phyloP scores from a whole-genome alignment of 2,329 filamentous ascomycete genomes.

The Elsinoe australis region DNA sequence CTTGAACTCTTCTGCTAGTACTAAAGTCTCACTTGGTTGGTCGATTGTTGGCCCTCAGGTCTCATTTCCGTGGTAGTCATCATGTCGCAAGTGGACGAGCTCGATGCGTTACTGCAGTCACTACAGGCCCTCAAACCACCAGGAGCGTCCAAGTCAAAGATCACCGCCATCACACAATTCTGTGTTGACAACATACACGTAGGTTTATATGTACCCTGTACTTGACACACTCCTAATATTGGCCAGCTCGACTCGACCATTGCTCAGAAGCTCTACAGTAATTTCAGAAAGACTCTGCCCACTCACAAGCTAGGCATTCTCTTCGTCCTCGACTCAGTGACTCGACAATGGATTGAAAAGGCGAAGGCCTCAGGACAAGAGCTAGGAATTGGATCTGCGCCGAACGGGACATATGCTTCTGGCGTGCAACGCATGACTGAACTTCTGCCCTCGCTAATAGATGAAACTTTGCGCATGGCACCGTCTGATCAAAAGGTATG shows the following conservation, averaged over 20 bases:
- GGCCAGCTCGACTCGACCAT: conserved; percentile 86
- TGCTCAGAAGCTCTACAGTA: conserved; percentile 92
- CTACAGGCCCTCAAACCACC: conserved; percentile 88
- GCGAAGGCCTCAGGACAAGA: conserved; percentile 75
- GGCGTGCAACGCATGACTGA: conserved; percentile 96
- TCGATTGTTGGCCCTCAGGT: background rate
- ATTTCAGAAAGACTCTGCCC: conserved; percentile 88
- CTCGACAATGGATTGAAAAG: conserved; percentile 95
- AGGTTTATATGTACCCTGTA: conserved; percentile 31
- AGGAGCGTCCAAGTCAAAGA: conserved; percentile 88
- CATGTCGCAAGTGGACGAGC: conserved; percentile 60
- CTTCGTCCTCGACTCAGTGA: conserved; percentile 99
- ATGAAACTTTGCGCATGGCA: conserved; percentile 81
- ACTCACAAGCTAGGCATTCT: conserved; percentile 98
- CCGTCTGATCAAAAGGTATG: conserved; percentile 96
- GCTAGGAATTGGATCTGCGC: conserved; percentile 67
- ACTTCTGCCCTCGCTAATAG: conserved; percentile 86
- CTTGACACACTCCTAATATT: conserved; percentile 23
- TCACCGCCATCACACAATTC: conserved; percentile 75
- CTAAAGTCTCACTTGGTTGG: conserved; percentile 1
- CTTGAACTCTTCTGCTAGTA: no score
- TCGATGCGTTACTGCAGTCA: conserved; percentile 83
- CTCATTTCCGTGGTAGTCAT: conserved; percentile 19
- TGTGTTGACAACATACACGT: conserved; percentile 89
- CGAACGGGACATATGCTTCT: conserved; percentile 87